Conservation (phyloP, 768 basidiomycete species). For the Termitomyces sp. region DNA sequence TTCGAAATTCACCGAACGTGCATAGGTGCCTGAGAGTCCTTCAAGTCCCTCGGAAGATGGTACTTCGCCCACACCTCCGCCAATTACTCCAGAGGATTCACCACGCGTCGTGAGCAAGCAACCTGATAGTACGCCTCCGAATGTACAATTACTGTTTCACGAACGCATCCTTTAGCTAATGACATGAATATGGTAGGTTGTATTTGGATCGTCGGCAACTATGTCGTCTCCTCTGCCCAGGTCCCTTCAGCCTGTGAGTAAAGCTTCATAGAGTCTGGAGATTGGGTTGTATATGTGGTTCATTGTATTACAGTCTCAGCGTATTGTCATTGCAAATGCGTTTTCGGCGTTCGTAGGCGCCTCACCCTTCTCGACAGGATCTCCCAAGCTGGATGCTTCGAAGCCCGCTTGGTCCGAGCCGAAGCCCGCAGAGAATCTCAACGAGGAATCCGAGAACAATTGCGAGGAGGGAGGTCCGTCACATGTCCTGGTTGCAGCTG, state of each 20-base stretch:
- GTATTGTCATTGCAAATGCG: slow-evolving; percentile 18
- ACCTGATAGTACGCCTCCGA: background rate
- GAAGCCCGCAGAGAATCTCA: background rate
- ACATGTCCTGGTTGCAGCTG: slow-evolving; percentile 14
- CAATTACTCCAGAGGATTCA: slow-evolving; percentile 6
- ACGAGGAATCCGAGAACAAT: background rate
- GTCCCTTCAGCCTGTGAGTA: slow-evolving; percentile 11
- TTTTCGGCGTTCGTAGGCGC: slow-evolving; percentile 34
- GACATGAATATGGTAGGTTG: slow-evolving; percentile 1
- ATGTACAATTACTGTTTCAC: background rate
- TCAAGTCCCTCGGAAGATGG: background rate
- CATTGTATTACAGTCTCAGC: background rate
- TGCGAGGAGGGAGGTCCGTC: background rate
- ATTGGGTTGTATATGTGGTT: background rate
- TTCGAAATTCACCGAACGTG: background rate
- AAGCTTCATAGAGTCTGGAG: background rate
- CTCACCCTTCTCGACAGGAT: slow-evolving; percentile 27
- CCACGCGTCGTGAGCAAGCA: slow-evolving; percentile 2
- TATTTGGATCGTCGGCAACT: slow-evolving; percentile 12
- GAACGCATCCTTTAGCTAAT: background rate
- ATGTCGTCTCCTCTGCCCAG: slow-evolving; percentile 12
- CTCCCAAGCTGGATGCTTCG: slow-evolving; percentile 2
- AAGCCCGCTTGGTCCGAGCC: slow-evolving; percentile 17
- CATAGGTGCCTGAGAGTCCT: slow-evolving; percentile 1
- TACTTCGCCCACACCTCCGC: slow-evolving; percentile 1